Percentiles rank a stretch among this genome's conserved stretches.
phyloP scores from a whole-genome alignment of 768 basidiomycete genomes.

The Scleroderma bovista region DNA sequence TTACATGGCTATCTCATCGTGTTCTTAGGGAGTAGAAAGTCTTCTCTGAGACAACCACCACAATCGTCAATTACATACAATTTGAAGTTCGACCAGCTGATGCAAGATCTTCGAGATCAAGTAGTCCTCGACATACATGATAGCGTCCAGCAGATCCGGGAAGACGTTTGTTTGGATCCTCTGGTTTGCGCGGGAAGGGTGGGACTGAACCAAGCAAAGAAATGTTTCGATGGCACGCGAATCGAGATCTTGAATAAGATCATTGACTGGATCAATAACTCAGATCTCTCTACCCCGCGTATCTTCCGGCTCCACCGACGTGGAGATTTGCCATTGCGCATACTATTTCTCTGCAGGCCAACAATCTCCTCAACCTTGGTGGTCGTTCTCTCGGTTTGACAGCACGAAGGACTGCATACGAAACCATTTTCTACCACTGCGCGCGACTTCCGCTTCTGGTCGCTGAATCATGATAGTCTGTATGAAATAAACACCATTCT shows the following conservation, averaged over 20 bases:
- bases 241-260: not conserved
- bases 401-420: not conserved
- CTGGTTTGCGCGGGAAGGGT: not conserved
- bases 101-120: no score
- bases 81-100: not conserved
- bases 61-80: not conserved
- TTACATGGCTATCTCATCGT: no score
- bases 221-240: not conserved
- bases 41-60: not conserved
- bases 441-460: not conserved
- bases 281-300: not conserved
- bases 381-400: not conserved
- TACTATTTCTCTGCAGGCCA: not conserved
- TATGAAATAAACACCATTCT: no score
- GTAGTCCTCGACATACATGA: not conserved
- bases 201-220: not conserved
- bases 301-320: not conserved
- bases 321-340: not conserved
- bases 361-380: not conserved
- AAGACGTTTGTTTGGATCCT: not conserved
- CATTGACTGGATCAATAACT: not conserved
- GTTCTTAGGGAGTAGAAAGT: not conserved
- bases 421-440: not conserved
- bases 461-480: no score
- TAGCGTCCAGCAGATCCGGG: not conserved